Evolutionary conservation across 139 green algal species (phyloP).

Genomic region (Asterochloris sp.): DNA sequence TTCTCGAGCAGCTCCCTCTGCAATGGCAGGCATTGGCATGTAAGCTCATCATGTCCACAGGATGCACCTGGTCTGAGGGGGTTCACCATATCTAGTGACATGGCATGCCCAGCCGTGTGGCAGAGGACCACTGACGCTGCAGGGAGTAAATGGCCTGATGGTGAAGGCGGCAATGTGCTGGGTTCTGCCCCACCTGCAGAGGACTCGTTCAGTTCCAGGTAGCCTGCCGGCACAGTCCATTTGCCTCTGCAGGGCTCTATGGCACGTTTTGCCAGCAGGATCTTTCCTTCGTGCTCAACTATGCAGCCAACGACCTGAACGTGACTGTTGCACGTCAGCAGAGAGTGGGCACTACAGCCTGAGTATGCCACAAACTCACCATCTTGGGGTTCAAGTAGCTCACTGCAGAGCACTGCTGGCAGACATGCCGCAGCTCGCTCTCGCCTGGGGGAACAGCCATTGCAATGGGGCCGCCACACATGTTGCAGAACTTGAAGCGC

Average conservation of each 20-base stretch:
- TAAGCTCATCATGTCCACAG: background rate
- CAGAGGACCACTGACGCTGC: background rate
- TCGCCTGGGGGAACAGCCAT: no score
- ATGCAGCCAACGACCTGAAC: slow-evolving; percentile 81
- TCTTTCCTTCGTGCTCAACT: slow-evolving; percentile 70
- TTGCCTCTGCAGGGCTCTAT: slow-evolving; percentile 85
- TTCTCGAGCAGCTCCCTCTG: slow-evolving; percentile 64
- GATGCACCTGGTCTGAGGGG: background rate
- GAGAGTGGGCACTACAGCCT: background rate
- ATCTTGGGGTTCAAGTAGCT: no score
- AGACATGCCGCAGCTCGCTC: no score
- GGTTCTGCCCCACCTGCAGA: slow-evolving; percentile 15
- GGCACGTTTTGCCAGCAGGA: slow-evolving; percentile 76
- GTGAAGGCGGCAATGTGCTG: background rate
- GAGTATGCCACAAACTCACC: no score
- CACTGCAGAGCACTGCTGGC: no score
- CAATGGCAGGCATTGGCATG: background rate
- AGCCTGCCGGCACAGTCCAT: slow-evolving; percentile 90
- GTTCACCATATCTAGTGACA: background rate
- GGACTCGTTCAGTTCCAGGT: slow-evolving; percentile 72
- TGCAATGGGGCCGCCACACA: no score
- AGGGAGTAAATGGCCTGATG: no score
- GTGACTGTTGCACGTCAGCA: background rate
- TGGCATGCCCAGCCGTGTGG: background rate
- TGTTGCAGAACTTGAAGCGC: no score